Base-by-base conservation (phyloP, 176 grass and related monocot species). In the Puya raimondii region DNA sequence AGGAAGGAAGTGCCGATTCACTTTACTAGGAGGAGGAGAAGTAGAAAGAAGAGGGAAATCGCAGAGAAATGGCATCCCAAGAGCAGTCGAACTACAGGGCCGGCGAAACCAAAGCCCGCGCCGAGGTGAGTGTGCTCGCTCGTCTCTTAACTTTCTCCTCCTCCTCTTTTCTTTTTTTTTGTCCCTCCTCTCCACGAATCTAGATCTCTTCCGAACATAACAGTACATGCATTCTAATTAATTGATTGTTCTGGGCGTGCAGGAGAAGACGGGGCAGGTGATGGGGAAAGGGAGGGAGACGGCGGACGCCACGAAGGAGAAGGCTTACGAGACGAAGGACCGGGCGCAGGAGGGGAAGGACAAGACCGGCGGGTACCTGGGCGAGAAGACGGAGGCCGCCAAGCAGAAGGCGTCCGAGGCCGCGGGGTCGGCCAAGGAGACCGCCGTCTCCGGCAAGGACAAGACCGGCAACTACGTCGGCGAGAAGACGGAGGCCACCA, bases 101-200 rank as follows among this genome's bases (percentile, higher is more conserved):
- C 56, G 91, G 84, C 69, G 84, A 90, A 71, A 78, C 81, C 84
- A 96, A 90, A 80, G 91, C 66, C 63, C 79, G 54, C 16, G 73
- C 81, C 18, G 81, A 96, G 91, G 91, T 90, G n/a, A 20, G n/a
- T 58, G 6, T 7, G 6, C 29, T 33, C 4, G 29, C 33, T 42
- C 33, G 33, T 7, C 16, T 17, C 13, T 0, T n/a, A n/a, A 23
- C 6, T 58, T 7, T 58, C 0, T 16, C 52, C 13, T 7, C 13
- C 6, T 9, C 14, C 20, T 58, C 0, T 2, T 56, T 56, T 56
- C 7, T 3, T 12, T 15, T n/a, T 56, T n/a, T 14, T 22, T 7
- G 2, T 21, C 4, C 11, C 12, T n/a, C n/a, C n/a, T n/a, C n/a
- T n/a, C n/a, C n/a, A n/a, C n/a, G n/a, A n/a, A n/a, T n/a, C n/a